Evolutionary conservation across 2,329 filamentous ascomycete genomes (phyloP), one percentile per base, ranked within the genome.

Genomic region (Aschersonia sp.): DNA sequence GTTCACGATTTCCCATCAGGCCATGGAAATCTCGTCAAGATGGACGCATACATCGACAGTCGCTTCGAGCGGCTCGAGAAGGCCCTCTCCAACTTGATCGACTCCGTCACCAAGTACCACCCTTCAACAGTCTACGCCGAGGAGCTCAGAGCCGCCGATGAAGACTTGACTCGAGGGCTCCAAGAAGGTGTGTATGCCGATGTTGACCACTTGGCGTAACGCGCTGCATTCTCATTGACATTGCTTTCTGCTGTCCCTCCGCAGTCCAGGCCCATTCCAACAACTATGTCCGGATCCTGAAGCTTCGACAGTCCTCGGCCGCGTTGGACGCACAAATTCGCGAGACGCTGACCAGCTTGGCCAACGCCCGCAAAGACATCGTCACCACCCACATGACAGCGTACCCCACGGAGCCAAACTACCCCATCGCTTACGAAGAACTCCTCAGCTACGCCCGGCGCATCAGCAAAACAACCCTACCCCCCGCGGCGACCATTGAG

Each of bases 41-140:
- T 85, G 82, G 77, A 85, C 53, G 72, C 72, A 44, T 66, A 74
- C 45, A 71, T 85, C 5, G 78, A 84, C 52, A 61, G 58, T 44
- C 78, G 75, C 56, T 83, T 85, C 51, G 77, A 82, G 59, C 76
- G 78, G 45, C 69, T 85, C 31, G 82, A 85, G 56, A 77, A 75
- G 56, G 78, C 80, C 1, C 69, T 94, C 28, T 74, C 76, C 9
- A 78, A 70, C 31, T 71, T 94, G 35, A 82, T 89, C 55, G 84
- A 89, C 61, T 89, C 85, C 0, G 84, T 94, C 52, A 75, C 85
- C 5, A 85, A 87, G 53, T 91, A 89, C 65, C 87, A 89, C 57
- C 86, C 87, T 0, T 85, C 83, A 5, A 69, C 77, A 4, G 65
- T 72, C 38, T 77, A 82, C 30, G 84, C 83, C 5, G 69, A 77